These are phyloP conservation scores for Ammopiptanthus mongolicus DNA, from an alignment of 306 rosid genomes.

Conservation along the genomic window DNA sequence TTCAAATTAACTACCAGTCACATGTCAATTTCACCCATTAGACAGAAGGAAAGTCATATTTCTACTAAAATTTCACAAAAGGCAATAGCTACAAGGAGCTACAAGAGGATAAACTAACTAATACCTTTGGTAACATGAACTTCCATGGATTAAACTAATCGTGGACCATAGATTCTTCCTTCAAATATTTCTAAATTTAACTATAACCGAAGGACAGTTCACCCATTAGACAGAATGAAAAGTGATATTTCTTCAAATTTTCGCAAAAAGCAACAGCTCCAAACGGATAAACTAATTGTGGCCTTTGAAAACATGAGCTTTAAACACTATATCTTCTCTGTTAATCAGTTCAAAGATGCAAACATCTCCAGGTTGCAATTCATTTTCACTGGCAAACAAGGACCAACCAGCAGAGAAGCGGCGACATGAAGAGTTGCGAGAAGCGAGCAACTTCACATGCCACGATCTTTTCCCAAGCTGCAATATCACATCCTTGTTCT, in stretches of 20 bases:
- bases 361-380: constrained; percentile 10
- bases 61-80: too few relatives aligned
- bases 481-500: background rate
- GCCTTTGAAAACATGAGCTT: constrained; percentile 13
- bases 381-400: background rate
- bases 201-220: background rate
- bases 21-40: too few relatives aligned
- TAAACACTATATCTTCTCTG: background rate
- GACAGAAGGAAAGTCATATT: too few relatives aligned
- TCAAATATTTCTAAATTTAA: background rate
- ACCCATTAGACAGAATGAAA: background rate
- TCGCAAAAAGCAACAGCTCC: background rate
- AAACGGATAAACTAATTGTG: background rate
- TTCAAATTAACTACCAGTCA: too few relatives aligned
- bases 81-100: too few relatives aligned
- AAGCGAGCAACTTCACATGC: background rate
- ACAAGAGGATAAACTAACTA: too few relatives aligned
- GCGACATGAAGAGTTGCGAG: accelerated
- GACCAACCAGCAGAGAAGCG: background rate
- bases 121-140: too few relatives aligned
- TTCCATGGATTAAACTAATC: background rate
- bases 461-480: constrained; percentile 8
- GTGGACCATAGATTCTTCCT: background rate
- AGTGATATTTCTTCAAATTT: background rate
- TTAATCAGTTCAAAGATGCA: constrained; percentile 23